A percentile compares a stretch with the other conserved stretches of the same genome.
Evolutionary conservation across 2,329 filamentous ascomycete species (phyloP).

Genomic region (Albifimbria verrucaria): DNA sequence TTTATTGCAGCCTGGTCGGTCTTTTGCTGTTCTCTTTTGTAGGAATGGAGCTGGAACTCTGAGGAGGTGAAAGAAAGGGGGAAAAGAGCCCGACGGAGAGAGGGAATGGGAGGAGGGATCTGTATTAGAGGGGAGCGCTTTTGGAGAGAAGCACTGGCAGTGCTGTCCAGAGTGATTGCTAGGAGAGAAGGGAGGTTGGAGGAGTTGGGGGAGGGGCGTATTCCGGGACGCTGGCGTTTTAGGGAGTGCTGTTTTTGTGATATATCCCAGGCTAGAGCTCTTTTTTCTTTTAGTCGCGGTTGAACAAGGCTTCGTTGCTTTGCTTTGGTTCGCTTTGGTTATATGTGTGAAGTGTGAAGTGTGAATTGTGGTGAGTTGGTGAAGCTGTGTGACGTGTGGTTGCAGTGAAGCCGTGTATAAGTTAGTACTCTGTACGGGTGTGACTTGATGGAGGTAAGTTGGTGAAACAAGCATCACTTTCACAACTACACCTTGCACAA

Average conservation of each 20-base stretch:
- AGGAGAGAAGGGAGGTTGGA: background rate
- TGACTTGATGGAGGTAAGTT: too few relatives aligned
- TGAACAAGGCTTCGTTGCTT: background rate
- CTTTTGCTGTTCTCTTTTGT: background rate
- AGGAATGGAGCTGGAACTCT: too few relatives aligned
- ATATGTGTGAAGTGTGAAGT: background rate
- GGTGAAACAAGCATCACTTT: too few relatives aligned
- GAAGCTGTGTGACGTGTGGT: too few relatives aligned
- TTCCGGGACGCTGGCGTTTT: background rate
- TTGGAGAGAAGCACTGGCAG: too few relatives aligned
- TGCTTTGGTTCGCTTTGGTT: background rate
- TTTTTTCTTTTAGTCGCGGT: background rate
- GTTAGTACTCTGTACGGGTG: too few relatives aligned
- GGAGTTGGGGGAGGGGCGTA: background rate
- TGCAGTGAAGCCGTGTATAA: too few relatives aligned
- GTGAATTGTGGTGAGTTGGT: too few relatives aligned
- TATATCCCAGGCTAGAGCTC: background rate
- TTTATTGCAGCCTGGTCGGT: too few relatives aligned
- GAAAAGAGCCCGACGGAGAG: too few relatives aligned
- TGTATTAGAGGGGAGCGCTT: background rate
- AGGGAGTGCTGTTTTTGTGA: background rate
- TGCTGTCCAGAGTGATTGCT: too few relatives aligned
- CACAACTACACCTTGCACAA: too few relatives aligned
- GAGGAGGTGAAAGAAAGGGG: background rate
- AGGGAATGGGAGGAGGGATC: background rate